These are phyloP conservation scores for Nigrograna mackinnonii DNA, from an alignment of 2,329 filamentous ascomycete species.

Conservation along the genomic window DNA sequence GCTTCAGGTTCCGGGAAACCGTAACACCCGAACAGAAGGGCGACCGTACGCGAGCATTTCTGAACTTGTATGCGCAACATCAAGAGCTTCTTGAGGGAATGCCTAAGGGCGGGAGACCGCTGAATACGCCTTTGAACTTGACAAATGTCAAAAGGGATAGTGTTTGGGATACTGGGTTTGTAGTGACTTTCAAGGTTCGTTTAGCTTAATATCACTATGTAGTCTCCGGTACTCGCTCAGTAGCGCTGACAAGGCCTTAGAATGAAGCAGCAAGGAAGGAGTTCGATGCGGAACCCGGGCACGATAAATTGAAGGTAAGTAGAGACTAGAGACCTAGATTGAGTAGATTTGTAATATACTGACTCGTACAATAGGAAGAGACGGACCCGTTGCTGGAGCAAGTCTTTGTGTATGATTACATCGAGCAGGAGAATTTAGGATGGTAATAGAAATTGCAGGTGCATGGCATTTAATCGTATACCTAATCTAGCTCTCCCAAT, in stretches of 20 bases:
- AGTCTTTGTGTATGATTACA: slow-evolving; percentile 33
- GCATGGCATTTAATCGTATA: too few species aligned
- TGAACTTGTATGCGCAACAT: slow-evolving; percentile 3
- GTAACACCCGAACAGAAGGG: slow-evolving; percentile 21
- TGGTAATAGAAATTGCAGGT: too few species aligned
- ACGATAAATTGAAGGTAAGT: slow-evolving; percentile 27
- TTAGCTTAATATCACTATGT: neutral
- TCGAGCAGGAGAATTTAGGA: slow-evolving; percentile 24
- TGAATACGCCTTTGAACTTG: slow-evolving; percentile 22
- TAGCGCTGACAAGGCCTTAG: slow-evolving; percentile 5
- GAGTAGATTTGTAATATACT: neutral
- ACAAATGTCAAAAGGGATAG: slow-evolving; percentile 24
- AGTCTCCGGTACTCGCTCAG: neutral
- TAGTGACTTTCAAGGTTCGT: slow-evolving; percentile 27
- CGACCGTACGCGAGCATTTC: slow-evolving; percentile 23
- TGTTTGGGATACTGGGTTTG: slow-evolving; percentile 28
- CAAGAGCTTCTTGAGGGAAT: slow-evolving; percentile 5
- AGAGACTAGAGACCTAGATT: neutral
- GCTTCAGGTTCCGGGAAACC: slow-evolving; percentile 20
- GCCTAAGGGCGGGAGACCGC: slow-evolving; percentile 21
- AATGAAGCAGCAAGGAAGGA: slow-evolving; percentile 19
- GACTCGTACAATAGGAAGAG: slow-evolving; percentile 15
- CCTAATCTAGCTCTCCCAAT: too few species aligned
- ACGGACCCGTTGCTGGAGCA: slow-evolving; percentile 27
- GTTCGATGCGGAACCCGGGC: slow-evolving; percentile 25